Evolutionary conservation across 495 filamentous ascomycete species (phyloP), one percentile per base, ranked within the genome.

Genomic region (Articulospora tetracladia): DNA sequence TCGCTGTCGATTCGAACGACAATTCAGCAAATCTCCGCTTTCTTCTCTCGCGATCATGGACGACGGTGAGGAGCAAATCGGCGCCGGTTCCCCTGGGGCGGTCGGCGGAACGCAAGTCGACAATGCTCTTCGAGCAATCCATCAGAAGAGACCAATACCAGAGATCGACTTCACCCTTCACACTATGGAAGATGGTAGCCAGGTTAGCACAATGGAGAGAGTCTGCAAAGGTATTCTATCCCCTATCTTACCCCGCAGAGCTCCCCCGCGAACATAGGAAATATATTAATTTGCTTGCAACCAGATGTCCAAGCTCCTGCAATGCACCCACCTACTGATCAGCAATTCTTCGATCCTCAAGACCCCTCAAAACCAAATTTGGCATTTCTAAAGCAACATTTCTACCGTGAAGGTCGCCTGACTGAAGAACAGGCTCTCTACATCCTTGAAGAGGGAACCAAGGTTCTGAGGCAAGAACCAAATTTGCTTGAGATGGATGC

Each of bases 401-500:
- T 98, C 73, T 97, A 96, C 75, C 88, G 94, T 59, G 94, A 98
- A 80, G 94, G 94, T 41, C 90, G 94, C 65, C 80, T 98, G 63
- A 97, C 93, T 53, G 93, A 98, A 66, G 93, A 97, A 53, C 94
- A 98, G 76, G 94, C 94, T 47, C 79, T 98, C 74, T 97, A 87
- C 85, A 98, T 98, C 64, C 88, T 98, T 72, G 79, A 86, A 61
- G 81, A 83, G 54, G 94, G 93, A 57, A 90, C 90, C 36, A 85
- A 97, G 69, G 71, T 97, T 28, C 79, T 98, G 55, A 86, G 84
- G 62, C 77, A 84, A 41, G 94, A 98, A 75, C 94, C 94, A 32
- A 98, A 97, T 73, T 79, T 98, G 51, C 83, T 98, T 60, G 94
- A 98, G 79, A 98, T 98, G 94, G 94, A 98, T 77, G 94, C 94